A percentile compares a stretch with the other conserved stretches of the same genome.
Evolutionary conservation across 2,329 filamentous ascomycete species (phyloP).

Genomic region (Trichoderma sp.): DNA sequence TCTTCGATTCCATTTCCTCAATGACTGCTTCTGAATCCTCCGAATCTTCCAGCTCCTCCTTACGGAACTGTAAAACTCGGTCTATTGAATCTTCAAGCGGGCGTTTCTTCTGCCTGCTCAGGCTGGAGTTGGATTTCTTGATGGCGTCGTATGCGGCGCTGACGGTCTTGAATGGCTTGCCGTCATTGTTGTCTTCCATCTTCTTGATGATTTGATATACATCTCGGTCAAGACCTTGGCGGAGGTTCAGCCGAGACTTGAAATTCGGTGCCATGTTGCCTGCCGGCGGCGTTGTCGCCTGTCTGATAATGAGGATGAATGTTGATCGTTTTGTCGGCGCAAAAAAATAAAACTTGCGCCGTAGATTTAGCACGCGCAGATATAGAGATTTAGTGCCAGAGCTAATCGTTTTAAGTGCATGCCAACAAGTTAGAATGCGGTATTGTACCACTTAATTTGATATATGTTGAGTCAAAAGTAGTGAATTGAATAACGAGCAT

Average conservation of each 20-base stretch:
- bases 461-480: not conserved
- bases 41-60: slow-evolving; percentile 62
- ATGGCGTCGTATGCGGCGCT: slow-evolving; percentile 75
- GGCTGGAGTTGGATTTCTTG: slow-evolving; percentile 81
- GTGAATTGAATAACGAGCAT: not conserved
- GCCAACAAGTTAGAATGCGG: not conserved
- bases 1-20: slow-evolving; percentile 46
- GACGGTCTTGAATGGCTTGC: slow-evolving; percentile 54
- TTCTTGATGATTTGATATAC: slow-evolving; percentile 81
- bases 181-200: slow-evolving; percentile 68
- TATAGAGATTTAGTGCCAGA: not conserved
- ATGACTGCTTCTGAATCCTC: slow-evolving; percentile 56
- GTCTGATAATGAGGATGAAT: not conserved
- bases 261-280: slow-evolving; percentile 28
- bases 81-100: slow-evolving; percentile 85
- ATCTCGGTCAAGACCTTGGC: slow-evolving; percentile 62
- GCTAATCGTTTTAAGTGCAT: not conserved
- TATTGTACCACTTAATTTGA: not conserved
- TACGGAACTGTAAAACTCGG: slow-evolving; percentile 73
- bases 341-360: slow-evolving; percentile 9
- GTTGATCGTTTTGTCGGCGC: not conserved
- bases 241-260: slow-evolving; percentile 32
- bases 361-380: not conserved
- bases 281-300: slow-evolving; percentile 13
- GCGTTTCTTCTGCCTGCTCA: slow-evolving; percentile 81